A percentile compares a stretch with the other conserved stretches of the same genome.
Evolutionary conservation across 129 eudicot genomes (phyloP).

Genomic region (Saposhnikovia divaricata): DNA sequence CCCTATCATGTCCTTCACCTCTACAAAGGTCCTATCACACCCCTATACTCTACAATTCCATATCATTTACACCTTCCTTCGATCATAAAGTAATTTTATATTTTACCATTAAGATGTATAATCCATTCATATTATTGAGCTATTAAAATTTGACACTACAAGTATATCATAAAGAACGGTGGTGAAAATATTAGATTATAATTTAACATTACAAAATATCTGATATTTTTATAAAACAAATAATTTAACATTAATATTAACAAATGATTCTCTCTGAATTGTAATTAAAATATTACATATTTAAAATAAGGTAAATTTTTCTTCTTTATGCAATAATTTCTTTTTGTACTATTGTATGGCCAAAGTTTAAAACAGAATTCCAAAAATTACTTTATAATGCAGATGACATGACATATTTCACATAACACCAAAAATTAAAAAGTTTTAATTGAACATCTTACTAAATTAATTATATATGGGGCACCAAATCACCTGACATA

Average conservation of each 20-base stretch:
- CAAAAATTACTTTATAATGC: background rate
- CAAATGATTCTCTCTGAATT: background rate
- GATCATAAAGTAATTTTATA: background rate
- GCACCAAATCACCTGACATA: conserved; percentile 65
- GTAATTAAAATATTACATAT: background rate
- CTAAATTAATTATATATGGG: background rate
- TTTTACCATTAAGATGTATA: no score
- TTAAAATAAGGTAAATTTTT: background rate
- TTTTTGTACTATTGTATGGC: background rate
- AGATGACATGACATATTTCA: background rate
- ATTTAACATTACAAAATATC: no score
- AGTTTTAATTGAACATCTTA: background rate
- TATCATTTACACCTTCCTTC: background rate
- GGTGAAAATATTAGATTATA: background rate
- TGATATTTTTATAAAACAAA: no score
- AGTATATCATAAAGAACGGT: background rate
- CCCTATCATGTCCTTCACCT: background rate
- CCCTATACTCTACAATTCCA: background rate
- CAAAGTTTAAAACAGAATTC: background rate
- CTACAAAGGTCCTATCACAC: background rate
- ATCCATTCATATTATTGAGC: background rate
- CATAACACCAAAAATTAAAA: background rate
- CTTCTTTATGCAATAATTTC: background rate
- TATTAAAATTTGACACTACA: no score
- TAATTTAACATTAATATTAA: no score